Conservation (phyloP, 768 basidiomycete species). For the Suillus weaverae region DNA sequence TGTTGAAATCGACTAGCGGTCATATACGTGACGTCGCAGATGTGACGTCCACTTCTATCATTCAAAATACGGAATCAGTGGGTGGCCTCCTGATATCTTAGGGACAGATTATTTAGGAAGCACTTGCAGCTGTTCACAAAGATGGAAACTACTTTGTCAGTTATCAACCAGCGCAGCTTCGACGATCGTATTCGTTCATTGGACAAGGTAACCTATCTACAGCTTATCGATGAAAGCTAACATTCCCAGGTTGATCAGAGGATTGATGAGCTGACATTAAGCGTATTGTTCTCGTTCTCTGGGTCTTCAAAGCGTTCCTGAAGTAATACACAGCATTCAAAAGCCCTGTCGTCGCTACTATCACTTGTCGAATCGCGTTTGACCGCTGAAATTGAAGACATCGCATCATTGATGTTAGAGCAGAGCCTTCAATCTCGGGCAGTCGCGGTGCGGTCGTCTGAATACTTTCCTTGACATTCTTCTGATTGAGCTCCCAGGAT, state of each 20-base stretch:
- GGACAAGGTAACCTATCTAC: conserved; percentile 21
- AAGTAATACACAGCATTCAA: conserved; percentile 25
- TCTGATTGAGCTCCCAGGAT: conserved; percentile 24
- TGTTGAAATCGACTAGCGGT: conserved; percentile 19
- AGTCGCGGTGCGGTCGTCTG: conserved; percentile 19
- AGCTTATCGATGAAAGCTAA: conserved; percentile 12
- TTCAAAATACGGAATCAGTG: conserved; percentile 24
- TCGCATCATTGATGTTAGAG: not conserved
- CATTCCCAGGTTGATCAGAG: conserved; percentile 23
- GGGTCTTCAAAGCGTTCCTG: conserved; percentile 1
- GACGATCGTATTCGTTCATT: conserved; percentile 20
- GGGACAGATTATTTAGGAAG: conserved; percentile 8
- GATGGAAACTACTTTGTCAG: conserved; percentile 18
- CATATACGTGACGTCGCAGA: conserved; percentile 25
- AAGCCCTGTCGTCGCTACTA: conserved; percentile 21
- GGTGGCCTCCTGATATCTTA: not conserved
- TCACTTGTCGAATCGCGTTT: conserved; percentile 2
- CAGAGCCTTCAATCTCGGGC: conserved; percentile 1
- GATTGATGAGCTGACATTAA: conserved; percentile 23
- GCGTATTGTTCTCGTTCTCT: conserved; percentile 18
- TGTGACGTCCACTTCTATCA: conserved; percentile 12
- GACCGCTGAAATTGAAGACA: not conserved
- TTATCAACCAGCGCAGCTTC: conserved; percentile 22
- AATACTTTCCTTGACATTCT: conserved; percentile 4
- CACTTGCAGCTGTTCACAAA: conserved; percentile 25